These are phyloP conservation scores for Mycena venus DNA, from an alignment of 768 basidiomycete genomes.

Conservation along the genomic window DNA sequence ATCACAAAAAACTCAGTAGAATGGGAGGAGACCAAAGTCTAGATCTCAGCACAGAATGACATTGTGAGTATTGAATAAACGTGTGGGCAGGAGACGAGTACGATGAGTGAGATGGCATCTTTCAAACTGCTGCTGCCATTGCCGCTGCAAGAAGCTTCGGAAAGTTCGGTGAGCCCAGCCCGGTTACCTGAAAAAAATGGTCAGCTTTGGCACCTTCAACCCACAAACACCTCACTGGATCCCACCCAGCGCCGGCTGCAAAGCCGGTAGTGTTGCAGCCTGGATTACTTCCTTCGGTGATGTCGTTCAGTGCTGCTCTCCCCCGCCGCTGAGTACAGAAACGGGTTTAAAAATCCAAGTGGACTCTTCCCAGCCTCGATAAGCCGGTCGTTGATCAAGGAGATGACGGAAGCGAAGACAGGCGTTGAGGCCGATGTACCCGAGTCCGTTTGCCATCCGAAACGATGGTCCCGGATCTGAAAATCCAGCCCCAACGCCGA, in stretches of 20 bases:
- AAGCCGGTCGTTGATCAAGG: constrained; percentile 60
- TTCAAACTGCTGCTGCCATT: constrained; percentile 3
- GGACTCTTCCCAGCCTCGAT: constrained; percentile 45
- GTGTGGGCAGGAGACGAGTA: neutral
- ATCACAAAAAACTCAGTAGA: neutral
- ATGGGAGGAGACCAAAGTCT: neutral
- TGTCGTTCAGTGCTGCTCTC: constrained; percentile 18
- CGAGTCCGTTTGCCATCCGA: neutral
- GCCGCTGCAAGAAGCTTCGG: constrained; percentile 15
- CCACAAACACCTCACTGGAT: constrained; percentile 2
- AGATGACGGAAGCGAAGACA: constrained; percentile 59
- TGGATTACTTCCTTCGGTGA: constrained; percentile 19
- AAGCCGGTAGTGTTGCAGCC: constrained; percentile 13
- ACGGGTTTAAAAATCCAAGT: constrained; percentile 61
- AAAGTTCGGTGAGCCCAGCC: constrained; percentile 9
- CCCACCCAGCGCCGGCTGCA: constrained; percentile 8
- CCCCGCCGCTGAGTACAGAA: constrained; percentile 29
- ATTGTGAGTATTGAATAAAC: neutral
- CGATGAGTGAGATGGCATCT: neutral
- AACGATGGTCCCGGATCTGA: neutral
- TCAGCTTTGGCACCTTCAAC: neutral
- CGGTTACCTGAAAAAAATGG: constrained; percentile 6
- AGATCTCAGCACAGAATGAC: neutral
- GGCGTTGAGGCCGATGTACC: constrained; percentile 47
- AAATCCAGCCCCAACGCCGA: neutral